phyloP scores from a whole-genome alignment of 2,329 filamentous ascomycete species.

The Decorospora gaudefroyi region DNA sequence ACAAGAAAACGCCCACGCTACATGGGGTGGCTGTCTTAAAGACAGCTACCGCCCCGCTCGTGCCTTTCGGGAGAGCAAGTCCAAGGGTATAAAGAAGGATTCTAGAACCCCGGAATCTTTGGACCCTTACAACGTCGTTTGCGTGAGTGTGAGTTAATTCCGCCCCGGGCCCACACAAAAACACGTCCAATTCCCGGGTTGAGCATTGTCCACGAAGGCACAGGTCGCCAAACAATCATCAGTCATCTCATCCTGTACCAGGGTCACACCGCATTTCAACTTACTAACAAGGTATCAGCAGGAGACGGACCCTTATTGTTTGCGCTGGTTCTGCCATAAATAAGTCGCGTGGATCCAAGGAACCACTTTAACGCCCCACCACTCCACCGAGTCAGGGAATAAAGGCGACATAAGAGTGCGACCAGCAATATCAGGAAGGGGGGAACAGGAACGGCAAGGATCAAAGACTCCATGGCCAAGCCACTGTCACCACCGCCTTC shows the following conservation, averaged over 20 bases:
- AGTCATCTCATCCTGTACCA: slow-evolving; percentile 8
- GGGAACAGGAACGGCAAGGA: slow-evolving; percentile 6
- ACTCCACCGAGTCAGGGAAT: slow-evolving; percentile 22
- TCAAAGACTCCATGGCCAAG: slow-evolving; percentile 38
- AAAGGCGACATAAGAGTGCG: slow-evolving; percentile 13
- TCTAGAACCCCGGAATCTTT: slow-evolving; percentile 3
- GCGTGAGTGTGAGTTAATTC: slow-evolving; percentile 25
- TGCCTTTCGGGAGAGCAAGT: slow-evolving; percentile 8
- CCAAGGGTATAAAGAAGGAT: not conserved
- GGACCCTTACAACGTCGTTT: slow-evolving; percentile 13
- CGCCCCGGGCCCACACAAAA: slow-evolving; percentile 11
- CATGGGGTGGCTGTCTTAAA: slow-evolving; percentile 19
- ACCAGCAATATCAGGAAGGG: slow-evolving; percentile 8
- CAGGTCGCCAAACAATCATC: slow-evolving; percentile 12
- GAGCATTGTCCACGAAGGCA: slow-evolving; percentile 19
- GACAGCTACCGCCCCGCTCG: slow-evolving; percentile 16
- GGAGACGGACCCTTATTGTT: slow-evolving; percentile 1
- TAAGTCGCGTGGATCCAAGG: slow-evolving; percentile 2
- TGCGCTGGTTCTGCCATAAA: slow-evolving; percentile 3
- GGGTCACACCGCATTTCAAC: slow-evolving; percentile 17
- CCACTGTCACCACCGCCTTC: slow-evolving; percentile 26
- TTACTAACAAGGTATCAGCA: slow-evolving; percentile 20
- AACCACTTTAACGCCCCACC: slow-evolving; percentile 18
- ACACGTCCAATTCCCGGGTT: slow-evolving; percentile 27
- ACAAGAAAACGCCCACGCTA: slow-evolving; percentile 15